Conservation (phyloP, 2,329 filamentous ascomycete species). For the Dothistroma pini region DNA sequence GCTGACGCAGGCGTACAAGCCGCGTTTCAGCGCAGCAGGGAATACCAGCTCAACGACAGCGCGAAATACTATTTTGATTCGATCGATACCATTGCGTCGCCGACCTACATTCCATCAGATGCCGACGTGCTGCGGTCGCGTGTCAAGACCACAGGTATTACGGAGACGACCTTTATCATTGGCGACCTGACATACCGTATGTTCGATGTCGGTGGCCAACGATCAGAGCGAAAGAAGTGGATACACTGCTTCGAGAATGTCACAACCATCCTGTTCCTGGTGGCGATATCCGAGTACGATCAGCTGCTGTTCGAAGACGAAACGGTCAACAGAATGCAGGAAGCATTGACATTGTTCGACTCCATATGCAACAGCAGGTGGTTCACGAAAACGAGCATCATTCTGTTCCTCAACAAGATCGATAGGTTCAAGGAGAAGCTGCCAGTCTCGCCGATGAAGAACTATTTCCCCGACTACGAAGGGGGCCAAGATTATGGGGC, state of each 20-base stretch:
- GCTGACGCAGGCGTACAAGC: constrained; percentile 88
- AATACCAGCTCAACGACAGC: constrained; percentile 95
- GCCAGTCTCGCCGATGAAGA: constrained; percentile 69
- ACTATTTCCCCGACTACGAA: constrained; percentile 76
- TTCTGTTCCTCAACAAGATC: constrained; percentile 73
- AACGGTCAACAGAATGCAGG: constrained; percentile 72
- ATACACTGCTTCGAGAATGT: constrained; percentile 99
- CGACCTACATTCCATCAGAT: constrained; percentile 92
- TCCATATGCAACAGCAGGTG: constrained; percentile 69
- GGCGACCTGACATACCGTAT: constrained; percentile 92
- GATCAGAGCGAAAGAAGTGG: constrained; percentile 98
- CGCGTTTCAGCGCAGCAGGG: constrained; percentile 91
- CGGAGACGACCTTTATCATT: constrained; percentile 93
- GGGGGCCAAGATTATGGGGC: constrained; percentile 92
- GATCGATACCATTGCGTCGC: constrained; percentile 82
- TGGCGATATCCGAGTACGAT: constrained; percentile 96
- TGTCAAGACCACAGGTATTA: constrained; percentile 98
- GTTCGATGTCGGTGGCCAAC: constrained; percentile 95
- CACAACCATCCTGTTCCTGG: constrained; percentile 92
- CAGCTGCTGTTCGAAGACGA: constrained; percentile 95
- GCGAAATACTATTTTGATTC: constrained; percentile 98
- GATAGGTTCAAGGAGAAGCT: constrained; percentile 73
- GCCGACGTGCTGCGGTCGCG: constrained; percentile 92
- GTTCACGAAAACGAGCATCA: constrained; percentile 70
- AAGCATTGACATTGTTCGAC: constrained; percentile 67